Percentiles rank a stretch among this genome's conserved stretches.
Conservation (phyloP, 169 alveolate species). For the Theileria sp. region DNA sequence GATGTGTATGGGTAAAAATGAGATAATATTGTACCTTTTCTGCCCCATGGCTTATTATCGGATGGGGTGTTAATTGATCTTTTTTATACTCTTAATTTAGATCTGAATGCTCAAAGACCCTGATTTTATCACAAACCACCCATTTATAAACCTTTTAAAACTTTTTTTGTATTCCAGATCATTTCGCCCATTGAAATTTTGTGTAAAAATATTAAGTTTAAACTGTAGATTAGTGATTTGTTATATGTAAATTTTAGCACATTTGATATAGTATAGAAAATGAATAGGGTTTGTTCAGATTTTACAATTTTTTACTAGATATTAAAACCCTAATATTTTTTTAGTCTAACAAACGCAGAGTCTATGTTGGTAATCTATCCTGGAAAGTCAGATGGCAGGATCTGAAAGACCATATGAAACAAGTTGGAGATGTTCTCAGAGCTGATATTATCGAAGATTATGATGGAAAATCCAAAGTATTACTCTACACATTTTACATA, state of each 20-base stretch:
- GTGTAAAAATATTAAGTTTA: neutral
- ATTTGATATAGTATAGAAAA: conserved; percentile 2
- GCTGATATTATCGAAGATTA: conserved; percentile 87
- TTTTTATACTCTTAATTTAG: neutral
- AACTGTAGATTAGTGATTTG: conserved; percentile 3
- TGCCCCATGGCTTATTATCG: conserved; percentile 22
- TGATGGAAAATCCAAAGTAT: conserved; percentile 85
- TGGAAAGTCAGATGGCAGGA: conserved; percentile 89
- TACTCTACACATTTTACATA: neutral
- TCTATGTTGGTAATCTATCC: conserved; percentile 87
- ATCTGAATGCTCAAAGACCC: neutral
- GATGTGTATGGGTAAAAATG: neutral
- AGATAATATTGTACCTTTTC: neutral
- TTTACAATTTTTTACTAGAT: neutral
- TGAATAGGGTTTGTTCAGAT: conserved; percentile 18
- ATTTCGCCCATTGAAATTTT: neutral
- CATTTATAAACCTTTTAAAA: neutral
- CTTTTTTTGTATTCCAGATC: neutral
- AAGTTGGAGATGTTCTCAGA: conserved; percentile 86
- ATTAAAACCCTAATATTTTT: neutral
- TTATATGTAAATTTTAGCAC: neutral
- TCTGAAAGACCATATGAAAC: conserved; percentile 87
- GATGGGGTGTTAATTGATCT: conserved; percentile 1
- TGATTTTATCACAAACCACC: neutral
- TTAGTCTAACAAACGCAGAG: conserved; percentile 77